Evolutionary conservation across 192 early-diverging fungal genomes (phyloP), one percentile per base, ranked within the genome.

Genomic region (Coemansia sp.): DNA sequence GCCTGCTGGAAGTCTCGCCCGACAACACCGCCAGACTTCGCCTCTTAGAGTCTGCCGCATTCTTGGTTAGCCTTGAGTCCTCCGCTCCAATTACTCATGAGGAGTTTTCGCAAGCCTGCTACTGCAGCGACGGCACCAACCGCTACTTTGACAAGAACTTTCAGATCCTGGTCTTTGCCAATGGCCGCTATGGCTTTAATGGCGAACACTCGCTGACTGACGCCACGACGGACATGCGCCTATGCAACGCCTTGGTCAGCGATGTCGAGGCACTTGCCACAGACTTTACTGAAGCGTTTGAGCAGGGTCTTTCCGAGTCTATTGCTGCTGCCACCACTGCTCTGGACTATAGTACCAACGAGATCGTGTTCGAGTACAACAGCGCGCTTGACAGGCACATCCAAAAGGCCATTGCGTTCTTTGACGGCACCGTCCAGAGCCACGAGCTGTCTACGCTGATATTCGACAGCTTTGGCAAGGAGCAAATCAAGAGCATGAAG

Each of bases 81-180:
- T 62, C 81, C 0, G 78, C 83, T 2, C 93, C 93, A n/a, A 73
- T 83, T 0, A 91, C 90, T 3, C 82, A 82, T 55, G 86, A 91
- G 33, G 90, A 93, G 66, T 85, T 91, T 20, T 85, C 87, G 58
- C 84, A 86, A 9, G 88, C 87, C 7, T 92, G 89, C 81, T 90
- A 92, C 92, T 91, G 92, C 79, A 88, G 91, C 20, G 86, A 92
- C 63, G 91, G 89, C 40, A 74, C 75, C 39, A 88, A 89, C 79
- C 82, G 83, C 43, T 92, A 87, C 83, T 91, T 89, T 83, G 91
- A 92, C 88, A 92, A 92, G 78, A 85, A 86, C 50, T 84, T 90
- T 63, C 89, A 92, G 78, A 83, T 92, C 28, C 83, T 92, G 62
- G 85, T 90, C n/a, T 90, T 90, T 77, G 88, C 87, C 60, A 92